Evolutionary conservation across 192 early-diverging fungal species (phyloP).

Genomic region (Coemansia sp.): DNA sequence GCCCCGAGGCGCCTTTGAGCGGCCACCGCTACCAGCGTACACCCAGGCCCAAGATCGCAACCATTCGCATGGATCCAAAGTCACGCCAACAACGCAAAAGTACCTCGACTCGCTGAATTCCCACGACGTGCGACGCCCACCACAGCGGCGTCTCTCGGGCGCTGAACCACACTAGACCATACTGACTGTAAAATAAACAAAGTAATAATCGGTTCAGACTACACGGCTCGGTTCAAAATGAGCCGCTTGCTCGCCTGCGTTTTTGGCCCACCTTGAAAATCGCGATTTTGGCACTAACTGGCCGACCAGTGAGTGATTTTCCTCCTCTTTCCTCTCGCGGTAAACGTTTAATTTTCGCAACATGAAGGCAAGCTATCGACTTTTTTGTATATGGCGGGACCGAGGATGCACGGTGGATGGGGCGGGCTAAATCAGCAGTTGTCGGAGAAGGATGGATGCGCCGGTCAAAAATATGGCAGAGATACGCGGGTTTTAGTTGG

Average conservation of each 20-base stretch:
- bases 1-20: slow-evolving; percentile 13
- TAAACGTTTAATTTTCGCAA: slow-evolving; percentile 1
- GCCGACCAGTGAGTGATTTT: not conserved
- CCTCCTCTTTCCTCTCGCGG: slow-evolving; percentile 4
- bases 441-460: not conserved
- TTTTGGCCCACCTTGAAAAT: not conserved
- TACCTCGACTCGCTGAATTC: slow-evolving; percentile 41
- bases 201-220: not conserved
- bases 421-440: not conserved
- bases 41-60: not conserved
- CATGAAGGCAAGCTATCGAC: slow-evolving; percentile 3
- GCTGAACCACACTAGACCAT: not conserved
- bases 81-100: slow-evolving; percentile 52
- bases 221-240: not conserved
- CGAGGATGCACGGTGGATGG: not conserved
- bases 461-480: not conserved
- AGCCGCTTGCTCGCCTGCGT: not conserved
- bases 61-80: slow-evolving; percentile 13
- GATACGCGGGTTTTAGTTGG: not conserved
- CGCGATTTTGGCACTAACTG: too few relatives aligned
- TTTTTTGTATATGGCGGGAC: not conserved
- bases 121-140: slow-evolving; percentile 2
- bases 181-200: not conserved
- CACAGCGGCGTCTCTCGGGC: not conserved
- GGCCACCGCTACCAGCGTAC: slow-evolving; percentile 33